Base-by-base conservation (phyloP, 352 stramenopile genomes). In the Phytophthora megakarya region DNA sequence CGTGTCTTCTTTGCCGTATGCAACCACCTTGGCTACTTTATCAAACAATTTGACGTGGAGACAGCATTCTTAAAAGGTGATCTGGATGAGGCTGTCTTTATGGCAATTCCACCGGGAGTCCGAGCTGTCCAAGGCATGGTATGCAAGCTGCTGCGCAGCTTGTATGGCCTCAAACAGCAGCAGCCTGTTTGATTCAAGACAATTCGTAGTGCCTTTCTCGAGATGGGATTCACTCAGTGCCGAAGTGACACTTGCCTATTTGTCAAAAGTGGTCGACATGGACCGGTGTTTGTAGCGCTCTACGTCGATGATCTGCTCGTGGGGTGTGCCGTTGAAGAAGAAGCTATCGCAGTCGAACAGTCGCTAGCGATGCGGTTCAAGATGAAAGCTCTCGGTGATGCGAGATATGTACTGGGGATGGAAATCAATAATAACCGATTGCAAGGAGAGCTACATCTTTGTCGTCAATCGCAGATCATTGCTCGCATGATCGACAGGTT, bases 111-210 rank as follows among this genome's bases (percentile, higher is more conserved):
- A 0, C 1, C 61, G 16, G 61, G 53, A 23, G 18, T 75, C 5
- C 26, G 48, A 12, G 43, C 32, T 11, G 4, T n/a, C 4, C 25
- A 49, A 3, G 58, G 44, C 2, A 57, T 57, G 47, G 66, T 78
- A 5, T 76, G 66, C 26, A 15, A 10, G 13, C 65, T 78, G 19
- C 35, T 35, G 16, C 48, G 57, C 3, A 72, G 64, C 37, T 13
- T 85, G 0, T 81, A 78, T 22, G 70, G 56, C 3, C 61, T 81
- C 1, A 76, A 81, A 15, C 62, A 84, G 50, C n/a, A n/a, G 50
- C 58, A 0, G 45, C 75, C 46, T 1, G 61, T 67, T 10, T 83
- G 62, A 69, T 69, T 70, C 28, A 51, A 52, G 18, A 77, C 54
- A 2, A 73, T 79, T 32, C 25, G 37, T 4, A 11, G 22, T 9